Conservation (phyloP, 225 moss, liverwort and hornwort species). For the Polytrichum commune region DNA sequence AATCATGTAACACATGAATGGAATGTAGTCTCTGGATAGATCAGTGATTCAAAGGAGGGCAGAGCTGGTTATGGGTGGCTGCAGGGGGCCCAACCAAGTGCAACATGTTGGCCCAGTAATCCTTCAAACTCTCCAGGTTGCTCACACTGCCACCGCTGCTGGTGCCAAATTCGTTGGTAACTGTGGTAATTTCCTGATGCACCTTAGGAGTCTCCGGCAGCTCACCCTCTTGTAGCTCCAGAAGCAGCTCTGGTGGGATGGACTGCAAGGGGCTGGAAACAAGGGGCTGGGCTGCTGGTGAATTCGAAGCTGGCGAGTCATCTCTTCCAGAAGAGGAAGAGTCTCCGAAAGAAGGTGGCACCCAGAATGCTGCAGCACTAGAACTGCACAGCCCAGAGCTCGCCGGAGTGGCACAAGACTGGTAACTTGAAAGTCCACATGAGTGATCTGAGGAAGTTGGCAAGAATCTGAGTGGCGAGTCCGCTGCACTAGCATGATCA, state of each 20-base stretch:
- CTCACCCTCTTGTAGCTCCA: slow-evolving; percentile 25
- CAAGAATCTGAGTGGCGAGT: slow-evolving; percentile 4
- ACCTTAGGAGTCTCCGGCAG: too few species aligned
- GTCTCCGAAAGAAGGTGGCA: slow-evolving; percentile 12
- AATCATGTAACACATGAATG: too few species aligned
- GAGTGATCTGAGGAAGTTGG: not conserved
- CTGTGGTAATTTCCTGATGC: not conserved
- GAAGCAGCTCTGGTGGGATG: slow-evolving; percentile 23
- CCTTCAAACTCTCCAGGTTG: slow-evolving; percentile 45
- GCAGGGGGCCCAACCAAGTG: slow-evolving; percentile 58
- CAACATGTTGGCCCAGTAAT: slow-evolving; percentile 84
- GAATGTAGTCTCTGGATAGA: too few species aligned
- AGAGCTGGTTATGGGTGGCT: too few species aligned
- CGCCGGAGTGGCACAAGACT: not conserved
- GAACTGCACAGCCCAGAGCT: not conserved
- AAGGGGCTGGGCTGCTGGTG: not conserved
- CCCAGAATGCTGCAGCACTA: slow-evolving; percentile 17
- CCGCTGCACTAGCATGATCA: slow-evolving; percentile 1
- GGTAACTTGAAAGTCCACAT: slow-evolving; percentile 3
- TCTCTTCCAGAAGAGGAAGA: not conserved
- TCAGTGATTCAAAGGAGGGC: too few species aligned
- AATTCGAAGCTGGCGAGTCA: not conserved
- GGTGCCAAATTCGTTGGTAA: slow-evolving; percentile 2
- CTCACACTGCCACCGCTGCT: not conserved
- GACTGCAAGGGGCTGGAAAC: slow-evolving; percentile 6